Evolutionary conservation across 179 eudicot genomes (phyloP).

Genomic region (Sideroxylon spinosum): DNA sequence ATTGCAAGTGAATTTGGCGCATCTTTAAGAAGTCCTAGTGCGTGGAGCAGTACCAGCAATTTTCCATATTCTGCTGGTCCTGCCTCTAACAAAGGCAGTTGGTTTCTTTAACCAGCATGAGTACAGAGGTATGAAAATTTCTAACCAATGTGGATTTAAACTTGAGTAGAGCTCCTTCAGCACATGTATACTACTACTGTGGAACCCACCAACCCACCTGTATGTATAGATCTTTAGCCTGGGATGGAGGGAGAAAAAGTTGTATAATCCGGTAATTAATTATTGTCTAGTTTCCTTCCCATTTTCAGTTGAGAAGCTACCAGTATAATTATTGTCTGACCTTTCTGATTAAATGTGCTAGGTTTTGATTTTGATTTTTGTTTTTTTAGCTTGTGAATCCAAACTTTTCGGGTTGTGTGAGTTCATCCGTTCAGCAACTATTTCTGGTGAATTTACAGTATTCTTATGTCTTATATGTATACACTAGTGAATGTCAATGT

Average conservation of each 20-base stretch:
- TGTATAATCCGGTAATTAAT: slow-evolving; percentile 8
- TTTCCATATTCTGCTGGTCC: slow-evolving; percentile 23
- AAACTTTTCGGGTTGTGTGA: no score
- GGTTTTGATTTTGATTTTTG: no score
- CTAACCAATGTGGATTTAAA: slow-evolving; percentile 18
- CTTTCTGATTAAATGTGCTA: no score
- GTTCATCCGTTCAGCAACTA: no score
- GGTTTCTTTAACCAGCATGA: background rate
- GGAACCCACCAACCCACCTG: background rate
- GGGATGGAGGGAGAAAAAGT: background rate
- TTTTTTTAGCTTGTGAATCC: no score
- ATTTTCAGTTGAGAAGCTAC: no score
- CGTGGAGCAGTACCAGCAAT: slow-evolving; percentile 13
- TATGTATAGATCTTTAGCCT: slow-evolving; percentile 20
- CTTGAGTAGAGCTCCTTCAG: slow-evolving; percentile 10
- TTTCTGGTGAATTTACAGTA: no score
- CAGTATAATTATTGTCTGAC: no score
- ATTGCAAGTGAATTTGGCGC: background rate
- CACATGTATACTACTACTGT: slow-evolving; percentile 11
- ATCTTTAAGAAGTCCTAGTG: background rate
- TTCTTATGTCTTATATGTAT: no score
- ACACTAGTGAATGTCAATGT: no score
- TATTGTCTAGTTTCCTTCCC: background rate
- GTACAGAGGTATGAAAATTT: slow-evolving; percentile 4
- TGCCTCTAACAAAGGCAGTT: background rate